Conservation (phyloP, 306 rosid species). For the Begonia loranthoides region DNA sequence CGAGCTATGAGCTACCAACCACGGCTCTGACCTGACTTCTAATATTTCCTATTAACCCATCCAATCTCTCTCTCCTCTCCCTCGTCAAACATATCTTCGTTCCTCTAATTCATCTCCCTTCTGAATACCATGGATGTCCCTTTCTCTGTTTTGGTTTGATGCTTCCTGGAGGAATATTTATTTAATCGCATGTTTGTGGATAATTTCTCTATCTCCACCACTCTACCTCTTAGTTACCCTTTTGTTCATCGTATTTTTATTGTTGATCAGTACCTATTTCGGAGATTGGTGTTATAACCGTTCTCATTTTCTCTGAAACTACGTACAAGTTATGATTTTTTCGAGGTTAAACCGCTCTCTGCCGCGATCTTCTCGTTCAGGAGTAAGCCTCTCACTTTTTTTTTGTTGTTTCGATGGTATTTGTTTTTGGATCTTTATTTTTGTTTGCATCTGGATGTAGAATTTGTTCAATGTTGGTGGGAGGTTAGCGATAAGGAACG, state of each 20-base stretch:
- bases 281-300: neutral
- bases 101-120: neutral
- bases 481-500: conserved; percentile 23
- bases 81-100: neutral
- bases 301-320: conserved; percentile 1
- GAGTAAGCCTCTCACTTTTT: conserved; percentile 20
- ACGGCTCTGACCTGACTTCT: neutral
- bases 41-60: neutral
- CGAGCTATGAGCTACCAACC: neutral
- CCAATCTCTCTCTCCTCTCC: neutral
- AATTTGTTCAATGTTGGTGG: conserved; percentile 32
- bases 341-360: conserved; percentile 54
- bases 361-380: conserved; percentile 45
- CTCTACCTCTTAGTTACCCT: neutral
- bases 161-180: neutral
- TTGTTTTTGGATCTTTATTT: neutral
- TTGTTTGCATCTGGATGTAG: conserved; percentile 21
- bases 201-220: neutral
- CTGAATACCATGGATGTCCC: neutral
- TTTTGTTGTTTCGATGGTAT: neutral
- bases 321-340: conserved; percentile 30
- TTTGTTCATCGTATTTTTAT: neutral
- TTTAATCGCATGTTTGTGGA: neutral
- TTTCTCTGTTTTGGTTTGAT: neutral
- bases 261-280: neutral